Percentiles rank a stretch among this genome's conserved stretches.
Conservation (phyloP, 805 yeast species). For the Candida khao-thaluensis region DNA sequence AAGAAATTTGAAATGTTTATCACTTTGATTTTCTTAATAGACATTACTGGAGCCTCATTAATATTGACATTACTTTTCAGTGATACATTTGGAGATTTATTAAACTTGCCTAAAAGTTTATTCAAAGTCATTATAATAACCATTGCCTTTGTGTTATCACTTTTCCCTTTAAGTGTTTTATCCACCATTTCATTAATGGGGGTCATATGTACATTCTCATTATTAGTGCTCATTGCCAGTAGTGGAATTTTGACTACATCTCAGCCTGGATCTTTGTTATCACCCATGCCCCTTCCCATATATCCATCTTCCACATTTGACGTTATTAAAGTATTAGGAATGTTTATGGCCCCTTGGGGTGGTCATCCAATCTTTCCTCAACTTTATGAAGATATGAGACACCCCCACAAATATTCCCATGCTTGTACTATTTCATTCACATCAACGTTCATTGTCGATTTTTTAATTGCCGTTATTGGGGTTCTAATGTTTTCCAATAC, state of each 20-base stretch:
- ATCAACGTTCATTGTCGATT: conserved; percentile 59
- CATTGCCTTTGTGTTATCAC: conserved; percentile 46
- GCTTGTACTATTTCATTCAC: conserved; percentile 57
- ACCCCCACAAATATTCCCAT: conserved; percentile 55
- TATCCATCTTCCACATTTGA: conserved; percentile 33
- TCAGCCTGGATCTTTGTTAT: conserved; percentile 56
- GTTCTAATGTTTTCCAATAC: conserved; percentile 76
- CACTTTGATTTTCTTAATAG: conserved; percentile 51
- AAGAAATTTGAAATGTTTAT: conserved; percentile 40
- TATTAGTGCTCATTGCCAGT: conserved; percentile 44
- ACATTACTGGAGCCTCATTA: conserved; percentile 59
- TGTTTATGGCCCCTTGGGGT: conserved; percentile 79
- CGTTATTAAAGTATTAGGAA: conserved; percentile 56
- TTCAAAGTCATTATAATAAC: conserved; percentile 39
- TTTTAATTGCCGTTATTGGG: conserved; percentile 62
- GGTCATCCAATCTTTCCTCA: conserved; percentile 83
- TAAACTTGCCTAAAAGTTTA: conserved; percentile 25
- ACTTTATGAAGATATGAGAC: conserved; percentile 68
- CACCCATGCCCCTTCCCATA: conserved; percentile 41
- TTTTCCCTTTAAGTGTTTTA: conserved; percentile 54
- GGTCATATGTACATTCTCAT: conserved; percentile 51
- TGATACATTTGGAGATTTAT: conserved; percentile 55
- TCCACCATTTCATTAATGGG: conserved; percentile 58
- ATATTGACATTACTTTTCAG: conserved; percentile 59
- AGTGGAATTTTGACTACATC: conserved; percentile 44